Evolutionary conservation across 192 early-diverging fungal species (phyloP), one percentile per base, ranked within the genome.

Genomic region (Backusella liffmaniae): DNA sequence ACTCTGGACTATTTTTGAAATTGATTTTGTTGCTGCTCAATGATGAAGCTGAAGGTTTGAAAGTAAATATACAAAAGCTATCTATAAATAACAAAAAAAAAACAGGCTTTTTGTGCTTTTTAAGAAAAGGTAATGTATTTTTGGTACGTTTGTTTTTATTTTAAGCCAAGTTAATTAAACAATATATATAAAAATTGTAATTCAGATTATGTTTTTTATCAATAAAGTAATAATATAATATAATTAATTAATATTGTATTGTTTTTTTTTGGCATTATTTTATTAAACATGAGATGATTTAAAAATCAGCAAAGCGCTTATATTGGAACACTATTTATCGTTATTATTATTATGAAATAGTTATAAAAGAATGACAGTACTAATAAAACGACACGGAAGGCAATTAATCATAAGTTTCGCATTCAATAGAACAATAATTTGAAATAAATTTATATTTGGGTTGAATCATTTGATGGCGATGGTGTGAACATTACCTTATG

Each of bases 121-220:
- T 44, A 44, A 44, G 9, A 56, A 21, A 56, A 9, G 6, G 0
- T 5, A 56, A 21, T 56, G 53, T 21, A 21, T 56, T 21, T 56
- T 23, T 56, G 53, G 21, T 56, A 56, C 1, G 1, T 56, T 56
- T 56, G 21, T 56, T 21, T 56, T 56, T 44, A 44, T 44, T 56
- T 56, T 21, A 56, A 56, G 21, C 18, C n/a, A 56, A 56, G 53
- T 21, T 21, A 56, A 56, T 56, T 56, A 56, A 56, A 21, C 53
- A 56, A 4, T 53, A n/a, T 53, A n/a, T 53, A 53, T 3, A 53
- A 7, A 53, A 21, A 51, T 53, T 53, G 51, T 56, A 56, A 56
- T 56, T 56, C 21, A 21, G n/a, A 56, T 56, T 56, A 56, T 56
- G n/a, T 56, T 56, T 56, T 21, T 56, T 56, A 56, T 56, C 53